These are phyloP conservation scores for Phyllostachys edulis DNA, from an alignment of 176 grass and related monocot species.

Conservation along the genomic window DNA sequence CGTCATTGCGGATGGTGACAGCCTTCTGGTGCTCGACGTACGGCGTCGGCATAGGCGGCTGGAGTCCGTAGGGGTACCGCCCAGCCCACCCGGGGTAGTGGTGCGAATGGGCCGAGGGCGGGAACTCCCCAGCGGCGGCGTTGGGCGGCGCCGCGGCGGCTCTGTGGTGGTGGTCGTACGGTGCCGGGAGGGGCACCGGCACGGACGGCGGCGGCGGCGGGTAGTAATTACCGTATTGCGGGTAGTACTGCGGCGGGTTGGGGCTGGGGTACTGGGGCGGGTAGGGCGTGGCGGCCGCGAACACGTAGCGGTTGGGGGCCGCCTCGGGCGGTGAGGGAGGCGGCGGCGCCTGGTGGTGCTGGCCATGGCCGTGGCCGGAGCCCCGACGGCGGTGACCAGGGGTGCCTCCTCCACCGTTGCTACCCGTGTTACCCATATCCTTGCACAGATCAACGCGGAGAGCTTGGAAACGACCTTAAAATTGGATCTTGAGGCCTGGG, in stretches of 20 bases:
- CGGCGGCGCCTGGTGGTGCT: slow-evolving; percentile 48
- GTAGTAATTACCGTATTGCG: slow-evolving; percentile 65
- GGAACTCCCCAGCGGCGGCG: slow-evolving; percentile 34
- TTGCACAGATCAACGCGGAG: slow-evolving; percentile 26
- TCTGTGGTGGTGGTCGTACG: slow-evolving; percentile 79
- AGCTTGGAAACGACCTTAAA: not conserved
- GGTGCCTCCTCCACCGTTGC: slow-evolving; percentile 60
- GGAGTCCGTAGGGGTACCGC: slow-evolving; percentile 52
- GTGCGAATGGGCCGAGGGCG: slow-evolving; percentile 36
- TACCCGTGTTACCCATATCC: slow-evolving; percentile 52
- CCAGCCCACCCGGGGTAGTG: slow-evolving; percentile 62
- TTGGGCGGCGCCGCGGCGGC: slow-evolving; percentile 29
- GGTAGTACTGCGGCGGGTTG: slow-evolving; percentile 77
- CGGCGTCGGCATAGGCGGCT: slow-evolving; percentile 50
- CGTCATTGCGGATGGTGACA: slow-evolving; percentile 83
- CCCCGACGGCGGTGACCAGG: slow-evolving; percentile 63
- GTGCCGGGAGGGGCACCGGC: slow-evolving; percentile 64
- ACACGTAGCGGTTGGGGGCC: slow-evolving; percentile 83
- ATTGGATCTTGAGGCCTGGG: slow-evolving; percentile 32
- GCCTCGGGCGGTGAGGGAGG: slow-evolving; percentile 38
- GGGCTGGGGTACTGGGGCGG: slow-evolving; percentile 80
- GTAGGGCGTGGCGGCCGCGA: slow-evolving; percentile 87
- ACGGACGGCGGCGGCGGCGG: slow-evolving; percentile 59
- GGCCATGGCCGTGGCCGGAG: slow-evolving; percentile 54
- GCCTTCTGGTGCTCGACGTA: slow-evolving; percentile 97